A percentile compares a stretch with the other conserved stretches of the same genome.
Conservation (phyloP, 192 early-diverging fungal species). For the Backusella luteola region DNA sequence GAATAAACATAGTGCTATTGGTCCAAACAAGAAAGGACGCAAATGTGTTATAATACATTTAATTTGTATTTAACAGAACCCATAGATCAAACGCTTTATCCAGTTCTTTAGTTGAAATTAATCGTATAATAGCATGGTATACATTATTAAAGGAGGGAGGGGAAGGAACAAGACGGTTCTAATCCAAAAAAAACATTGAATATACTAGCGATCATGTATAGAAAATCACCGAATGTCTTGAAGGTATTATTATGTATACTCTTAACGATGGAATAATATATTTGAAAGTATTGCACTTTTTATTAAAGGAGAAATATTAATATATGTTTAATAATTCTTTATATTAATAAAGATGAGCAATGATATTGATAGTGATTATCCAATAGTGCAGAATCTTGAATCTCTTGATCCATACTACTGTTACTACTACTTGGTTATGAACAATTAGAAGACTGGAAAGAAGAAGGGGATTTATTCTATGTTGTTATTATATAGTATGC, state of each 20-base stretch:
- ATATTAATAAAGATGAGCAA: neutral
- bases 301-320: neutral
- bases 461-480: neutral
- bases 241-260: neutral
- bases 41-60: neutral
- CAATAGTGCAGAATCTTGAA: neutral
- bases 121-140: too few species aligned
- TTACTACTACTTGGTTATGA: neutral
- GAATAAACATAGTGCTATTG: neutral
- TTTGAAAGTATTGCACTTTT: neutral
- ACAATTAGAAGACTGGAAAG: neutral
- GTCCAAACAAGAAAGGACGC: neutral
- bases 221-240: too few species aligned
- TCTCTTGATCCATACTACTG: neutral
- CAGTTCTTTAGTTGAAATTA: neutral
- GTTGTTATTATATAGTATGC: neutral
- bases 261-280: neutral
- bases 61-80: neutral
- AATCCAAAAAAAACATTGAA: too few species aligned
- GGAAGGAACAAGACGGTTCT: too few species aligned
- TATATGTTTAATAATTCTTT: neutral
- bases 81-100: neutral
- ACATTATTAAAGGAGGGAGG: too few species aligned
- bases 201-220: too few species aligned
- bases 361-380: neutral